These are phyloP conservation scores for Dictyostelium firmibasis DNA, from an alignment of 78 protist species.

Conservation along the genomic window DNA sequence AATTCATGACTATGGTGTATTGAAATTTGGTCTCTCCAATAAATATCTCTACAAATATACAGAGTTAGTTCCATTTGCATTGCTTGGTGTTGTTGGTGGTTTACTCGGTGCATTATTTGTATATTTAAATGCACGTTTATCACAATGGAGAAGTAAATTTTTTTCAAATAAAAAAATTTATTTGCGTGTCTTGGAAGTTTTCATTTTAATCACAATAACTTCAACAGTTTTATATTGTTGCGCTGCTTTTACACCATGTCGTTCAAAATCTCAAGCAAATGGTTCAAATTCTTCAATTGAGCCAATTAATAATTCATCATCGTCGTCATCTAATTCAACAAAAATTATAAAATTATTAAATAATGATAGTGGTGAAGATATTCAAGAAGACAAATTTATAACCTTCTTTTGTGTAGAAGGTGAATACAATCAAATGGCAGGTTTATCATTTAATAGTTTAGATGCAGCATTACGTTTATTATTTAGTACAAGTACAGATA, in stretches of 20 bases:
- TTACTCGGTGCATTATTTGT: slow-evolving; percentile 75
- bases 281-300: neutral
- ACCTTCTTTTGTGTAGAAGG: slow-evolving; percentile 45
- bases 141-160: slow-evolving; percentile 33
- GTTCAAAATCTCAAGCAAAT: neutral
- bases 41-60: slow-evolving; percentile 49
- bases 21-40: slow-evolving; percentile 72
- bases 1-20: slow-evolving; percentile 75
- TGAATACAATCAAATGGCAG: slow-evolving; percentile 90
- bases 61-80: slow-evolving; percentile 60
- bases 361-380: neutral
- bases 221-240: neutral
- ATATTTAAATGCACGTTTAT: slow-evolving; percentile 24
- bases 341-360: neutral
- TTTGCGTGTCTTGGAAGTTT: slow-evolving; percentile 18
- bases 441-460: slow-evolving; percentile 74
- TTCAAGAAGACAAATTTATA: neutral
- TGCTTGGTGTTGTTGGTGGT: slow-evolving; percentile 67
- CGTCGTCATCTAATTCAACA: neutral
- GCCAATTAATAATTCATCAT: neutral
- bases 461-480: slow-evolving; percentile 83
- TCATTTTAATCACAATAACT: slow-evolving; percentile 47
- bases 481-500: slow-evolving; percentile 35
- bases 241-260: slow-evolving; percentile 23
- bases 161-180: slow-evolving; percentile 26